These are phyloP conservation scores for Pterocarpus santalinus DNA, from an alignment of 306 rosid species.

Conservation along the genomic window DNA sequence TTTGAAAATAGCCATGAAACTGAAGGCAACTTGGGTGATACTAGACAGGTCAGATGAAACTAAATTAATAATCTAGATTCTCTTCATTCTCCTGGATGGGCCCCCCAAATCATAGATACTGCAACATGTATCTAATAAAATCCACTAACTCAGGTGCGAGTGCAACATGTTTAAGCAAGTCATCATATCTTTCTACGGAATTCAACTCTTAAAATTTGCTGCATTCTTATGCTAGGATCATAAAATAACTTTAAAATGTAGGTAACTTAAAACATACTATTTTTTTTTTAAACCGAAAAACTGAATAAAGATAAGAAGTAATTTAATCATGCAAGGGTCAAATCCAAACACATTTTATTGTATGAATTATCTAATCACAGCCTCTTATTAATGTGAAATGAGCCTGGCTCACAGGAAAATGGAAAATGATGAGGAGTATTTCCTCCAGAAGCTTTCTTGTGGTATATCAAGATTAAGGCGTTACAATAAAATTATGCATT, in stretches of 20 bases:
- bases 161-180: not conserved
- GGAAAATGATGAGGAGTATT: slow-evolving; percentile 70
- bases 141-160: not conserved
- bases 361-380: not conserved
- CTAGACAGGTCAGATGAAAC: slow-evolving; percentile 74
- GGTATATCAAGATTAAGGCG: slow-evolving; percentile 68
- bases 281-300: too few species aligned
- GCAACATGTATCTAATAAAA: not conserved
- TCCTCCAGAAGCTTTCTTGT: slow-evolving; percentile 65
- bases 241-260: slow-evolving; percentile 8
- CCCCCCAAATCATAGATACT: not conserved
- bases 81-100: not conserved
- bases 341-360: too few species aligned
- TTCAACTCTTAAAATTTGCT: not conserved
- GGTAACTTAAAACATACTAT: not conserved
- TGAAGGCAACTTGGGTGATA: slow-evolving; percentile 76
- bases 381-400: slow-evolving; percentile 22
- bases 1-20: slow-evolving; percentile 51
- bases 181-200: not conserved
- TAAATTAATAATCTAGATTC: slow-evolving; percentile 25
- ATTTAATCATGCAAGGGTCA: not conserved
- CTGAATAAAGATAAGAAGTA: too few species aligned
- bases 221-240: not conserved
- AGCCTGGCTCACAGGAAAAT: slow-evolving; percentile 60
- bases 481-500: slow-evolving; percentile 46